Percentiles rank a stretch among this genome's conserved stretches.
Evolutionary conservation across 192 early-diverging fungal species (phyloP).

Genomic region (Umbelopsis sp.): DNA sequence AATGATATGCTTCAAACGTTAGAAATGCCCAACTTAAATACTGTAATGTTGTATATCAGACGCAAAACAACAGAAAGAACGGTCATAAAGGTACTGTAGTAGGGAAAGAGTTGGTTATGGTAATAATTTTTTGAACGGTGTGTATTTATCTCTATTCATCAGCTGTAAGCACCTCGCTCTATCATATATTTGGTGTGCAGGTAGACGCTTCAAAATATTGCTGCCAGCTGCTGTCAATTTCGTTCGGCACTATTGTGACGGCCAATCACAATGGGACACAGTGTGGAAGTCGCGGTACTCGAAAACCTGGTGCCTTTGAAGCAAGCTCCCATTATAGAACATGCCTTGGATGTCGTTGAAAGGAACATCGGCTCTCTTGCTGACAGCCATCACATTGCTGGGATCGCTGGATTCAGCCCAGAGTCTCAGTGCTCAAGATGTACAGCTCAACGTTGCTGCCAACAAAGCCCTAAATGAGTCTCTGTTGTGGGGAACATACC

Average conservation of each 20-base stretch:
- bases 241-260: neutral
- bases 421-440: conserved; percentile 3
- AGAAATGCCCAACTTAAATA: no score
- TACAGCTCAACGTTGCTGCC: neutral
- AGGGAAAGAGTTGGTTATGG: no score
- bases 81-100: no score
- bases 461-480: conserved; percentile 30
- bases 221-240: neutral
- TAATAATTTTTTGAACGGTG: no score
- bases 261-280: conserved; percentile 15
- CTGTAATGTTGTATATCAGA: no score
- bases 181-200: no score
- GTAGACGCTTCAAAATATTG: neutral
- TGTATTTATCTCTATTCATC: no score
- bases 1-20: no score
- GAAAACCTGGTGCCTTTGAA: neutral
- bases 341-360: conserved; percentile 11
- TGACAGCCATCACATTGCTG: neutral
- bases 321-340: neutral
- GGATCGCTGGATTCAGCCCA: conserved; percentile 1
- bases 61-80: no score
- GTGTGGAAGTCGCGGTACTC: neutral
- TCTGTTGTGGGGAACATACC: conserved; percentile 87
- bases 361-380: conserved; percentile 11
- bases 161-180: no score